Base-by-base conservation (phyloP, 2,329 filamentous ascomycete species). In the Alternaria sp. region DNA sequence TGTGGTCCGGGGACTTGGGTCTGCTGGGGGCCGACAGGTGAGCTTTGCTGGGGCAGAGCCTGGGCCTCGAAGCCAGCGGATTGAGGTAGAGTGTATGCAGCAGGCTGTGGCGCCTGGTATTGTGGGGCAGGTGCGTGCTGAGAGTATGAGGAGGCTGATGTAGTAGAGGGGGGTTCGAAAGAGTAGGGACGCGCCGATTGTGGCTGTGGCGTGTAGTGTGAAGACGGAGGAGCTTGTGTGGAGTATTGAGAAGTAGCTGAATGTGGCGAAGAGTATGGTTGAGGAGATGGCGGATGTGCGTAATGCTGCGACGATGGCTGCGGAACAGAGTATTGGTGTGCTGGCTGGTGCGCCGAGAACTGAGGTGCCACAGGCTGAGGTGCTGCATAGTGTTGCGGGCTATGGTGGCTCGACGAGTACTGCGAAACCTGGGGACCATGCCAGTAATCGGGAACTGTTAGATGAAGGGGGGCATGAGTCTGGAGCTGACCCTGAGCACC, bases 361-460 rank as follows among this genome's bases (percentile, higher is more conserved):
- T 69, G 70, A 16, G 69, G 54, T 5, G 68, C 44, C 14, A 65
- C 28, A 10, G 67, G 48, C 22, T 70, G 70, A 32, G 68, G 52
- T 8, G 73, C 62, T 12, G 69, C 52, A 48, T 75, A 77, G 41
- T 74, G 68, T 25, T 72, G 69, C 3, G 69, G 59, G 27, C 65
- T 68, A 4, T 73, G 69, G 59, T 73, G 72, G 27, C 58, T 66
- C 14, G 70, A 59, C n/a, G 63, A 50, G 50, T 74, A 77, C 28
- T 73, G 69, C 20, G 68, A 64, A 43, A 68, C 57, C 25, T 74
- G 73, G 16, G 53, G 57, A 9, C 69, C 64, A 27, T 72, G 68
- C 75, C 75, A 78, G 53, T 75, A 77, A n/a, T 75, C 74, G 1
- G 71, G 67, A 11, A 75, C 64, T 1, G 74, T 67, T 11, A 78